These are phyloP conservation scores for Globisporangium camurandrum DNA, from an alignment of 352 stramenopile genomes.

Conservation along the genomic window DNA sequence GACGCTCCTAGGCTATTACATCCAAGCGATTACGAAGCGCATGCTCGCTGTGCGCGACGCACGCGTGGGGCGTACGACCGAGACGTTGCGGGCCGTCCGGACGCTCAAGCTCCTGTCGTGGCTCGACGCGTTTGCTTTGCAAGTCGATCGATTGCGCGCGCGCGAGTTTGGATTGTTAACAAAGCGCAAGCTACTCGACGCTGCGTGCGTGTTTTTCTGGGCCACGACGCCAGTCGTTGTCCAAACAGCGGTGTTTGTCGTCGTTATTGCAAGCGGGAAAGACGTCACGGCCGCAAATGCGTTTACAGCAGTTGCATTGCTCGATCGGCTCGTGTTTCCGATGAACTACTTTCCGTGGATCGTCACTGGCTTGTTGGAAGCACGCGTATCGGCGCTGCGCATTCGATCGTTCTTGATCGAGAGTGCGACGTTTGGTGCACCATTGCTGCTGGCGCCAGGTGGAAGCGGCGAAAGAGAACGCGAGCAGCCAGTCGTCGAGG, in stretches of 20 bases:
- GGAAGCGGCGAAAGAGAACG: background rate
- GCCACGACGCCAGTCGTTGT: constrained; percentile 84
- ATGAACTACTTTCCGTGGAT: constrained; percentile 92
- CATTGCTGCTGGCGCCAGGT: constrained; percentile 1
- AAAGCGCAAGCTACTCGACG: constrained; percentile 84
- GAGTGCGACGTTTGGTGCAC: constrained; percentile 3
- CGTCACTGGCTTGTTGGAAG: constrained; percentile 85
- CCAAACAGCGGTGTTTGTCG: constrained; percentile 76
- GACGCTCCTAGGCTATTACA: constrained; percentile 62
- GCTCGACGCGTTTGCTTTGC: constrained; percentile 32
- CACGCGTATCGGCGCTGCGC: constrained; percentile 68
- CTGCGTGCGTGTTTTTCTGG: constrained; percentile 89
- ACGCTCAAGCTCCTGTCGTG: constrained; percentile 78
- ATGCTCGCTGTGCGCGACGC: constrained; percentile 82
- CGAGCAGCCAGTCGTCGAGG: constrained; percentile 8
- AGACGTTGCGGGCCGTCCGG: constrained; percentile 63
- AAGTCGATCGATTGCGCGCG: constrained; percentile 39
- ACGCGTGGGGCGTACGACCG: constrained; percentile 56
- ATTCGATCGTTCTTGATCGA: constrained; percentile 71
- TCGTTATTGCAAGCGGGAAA: constrained; percentile 59
- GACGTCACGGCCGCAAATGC: constrained; percentile 73
- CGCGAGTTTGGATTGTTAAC: constrained; percentile 66
- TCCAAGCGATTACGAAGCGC: constrained; percentile 54
- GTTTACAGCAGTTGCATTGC: constrained; percentile 79
- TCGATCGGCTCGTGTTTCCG: constrained; percentile 85